A percentile compares a stretch with the other conserved stretches of the same genome.
These are phyloP conservation scores for Zelopaecilomyces penicillatus DNA, from an alignment of 2,329 filamentous ascomycete genomes.

Conservation along the genomic window DNA sequence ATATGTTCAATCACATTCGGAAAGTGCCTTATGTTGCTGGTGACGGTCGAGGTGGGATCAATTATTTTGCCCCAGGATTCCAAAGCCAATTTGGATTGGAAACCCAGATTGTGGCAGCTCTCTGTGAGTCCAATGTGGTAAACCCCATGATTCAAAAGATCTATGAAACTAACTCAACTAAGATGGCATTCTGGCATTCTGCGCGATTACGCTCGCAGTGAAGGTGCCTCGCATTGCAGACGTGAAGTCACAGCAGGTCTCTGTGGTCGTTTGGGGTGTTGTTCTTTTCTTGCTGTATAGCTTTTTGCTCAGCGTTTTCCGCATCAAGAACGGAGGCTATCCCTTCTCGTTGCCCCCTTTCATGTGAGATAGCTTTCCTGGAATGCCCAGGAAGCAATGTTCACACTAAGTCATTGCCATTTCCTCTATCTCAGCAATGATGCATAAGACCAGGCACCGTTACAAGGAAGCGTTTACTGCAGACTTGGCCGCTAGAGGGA, in stretches of 20 bases:
- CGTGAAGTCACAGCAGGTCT: conserved; percentile 67
- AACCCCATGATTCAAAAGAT: background rate
- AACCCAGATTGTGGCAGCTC: conserved; percentile 86
- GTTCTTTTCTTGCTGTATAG: conserved; percentile 81
- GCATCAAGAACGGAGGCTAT: conserved; percentile 89
- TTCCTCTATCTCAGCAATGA: too few species aligned
- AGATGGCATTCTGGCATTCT: conserved; percentile 72
- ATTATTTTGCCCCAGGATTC: conserved; percentile 86
- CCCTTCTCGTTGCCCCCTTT: conserved; percentile 93
- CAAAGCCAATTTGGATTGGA: conserved; percentile 91
- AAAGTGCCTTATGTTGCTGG: conserved; percentile 87
- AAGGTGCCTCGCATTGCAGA: conserved; percentile 88
- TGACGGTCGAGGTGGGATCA: conserved; percentile 76
- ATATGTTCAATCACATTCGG: conserved; percentile 99
- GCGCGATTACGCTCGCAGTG: conserved; percentile 80
- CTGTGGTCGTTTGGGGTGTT: conserved; percentile 69
- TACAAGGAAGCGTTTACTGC: too few species aligned
- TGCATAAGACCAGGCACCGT: too few species aligned
- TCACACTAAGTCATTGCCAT: background rate
- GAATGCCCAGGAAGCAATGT: background rate
- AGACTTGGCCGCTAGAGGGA: too few species aligned
- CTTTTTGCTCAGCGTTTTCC: conserved; percentile 88
- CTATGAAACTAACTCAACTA: conserved; percentile 29
- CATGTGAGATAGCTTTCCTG: too few species aligned
- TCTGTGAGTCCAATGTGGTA: conserved; percentile 61